Evolutionary conservation across 345 rosid genomes (phyloP).

Genomic region (Eutrema japonicum): DNA sequence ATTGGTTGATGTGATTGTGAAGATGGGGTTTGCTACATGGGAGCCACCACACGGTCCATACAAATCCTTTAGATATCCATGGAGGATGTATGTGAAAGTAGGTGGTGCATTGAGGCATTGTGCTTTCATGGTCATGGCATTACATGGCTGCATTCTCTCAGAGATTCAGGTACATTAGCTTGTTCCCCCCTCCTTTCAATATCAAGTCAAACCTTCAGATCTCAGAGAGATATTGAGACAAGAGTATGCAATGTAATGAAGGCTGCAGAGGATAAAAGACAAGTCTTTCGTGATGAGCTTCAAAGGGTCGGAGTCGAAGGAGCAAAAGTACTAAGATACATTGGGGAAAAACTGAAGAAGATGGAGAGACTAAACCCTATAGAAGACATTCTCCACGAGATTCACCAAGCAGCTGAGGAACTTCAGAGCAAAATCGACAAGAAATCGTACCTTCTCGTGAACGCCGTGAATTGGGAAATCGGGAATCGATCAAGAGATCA

Average conservation of each 20-base stretch:
- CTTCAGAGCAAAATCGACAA: conserved; percentile 73
- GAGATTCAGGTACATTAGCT: conserved; percentile 75
- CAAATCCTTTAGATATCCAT: conserved; percentile 64
- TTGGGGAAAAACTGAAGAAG: conserved; percentile 69
- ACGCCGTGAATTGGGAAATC: conserved; percentile 54
- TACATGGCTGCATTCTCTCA: conserved; percentile 95
- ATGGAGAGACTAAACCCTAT: conserved; percentile 72
- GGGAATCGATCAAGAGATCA: conserved; percentile 27
- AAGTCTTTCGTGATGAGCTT: conserved; percentile 62
- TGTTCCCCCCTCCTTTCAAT: neutral
- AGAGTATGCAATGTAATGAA: conserved; percentile 31
- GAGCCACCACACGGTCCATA: conserved; percentile 98
- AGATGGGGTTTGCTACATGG: conserved; percentile 92
- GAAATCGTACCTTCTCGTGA: conserved; percentile 53
- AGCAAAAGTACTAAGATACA: conserved; percentile 68
- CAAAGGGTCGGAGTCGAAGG: conserved; percentile 68
- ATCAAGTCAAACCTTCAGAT: neutral
- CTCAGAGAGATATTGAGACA: neutral
- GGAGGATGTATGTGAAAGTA: conserved; percentile 78
- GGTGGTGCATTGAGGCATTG: conserved; percentile 89
- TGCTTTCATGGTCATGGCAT: conserved; percentile 90
- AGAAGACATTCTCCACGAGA: conserved; percentile 58
- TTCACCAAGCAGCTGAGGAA: conserved; percentile 78
- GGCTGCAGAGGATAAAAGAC: conserved; percentile 72
- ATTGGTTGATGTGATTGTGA: conserved; percentile 27